Evolutionary conservation across 805 yeast genomes (phyloP), one percentile per base, ranked within the genome.

Genomic region (Yarrowia bubula): DNA sequence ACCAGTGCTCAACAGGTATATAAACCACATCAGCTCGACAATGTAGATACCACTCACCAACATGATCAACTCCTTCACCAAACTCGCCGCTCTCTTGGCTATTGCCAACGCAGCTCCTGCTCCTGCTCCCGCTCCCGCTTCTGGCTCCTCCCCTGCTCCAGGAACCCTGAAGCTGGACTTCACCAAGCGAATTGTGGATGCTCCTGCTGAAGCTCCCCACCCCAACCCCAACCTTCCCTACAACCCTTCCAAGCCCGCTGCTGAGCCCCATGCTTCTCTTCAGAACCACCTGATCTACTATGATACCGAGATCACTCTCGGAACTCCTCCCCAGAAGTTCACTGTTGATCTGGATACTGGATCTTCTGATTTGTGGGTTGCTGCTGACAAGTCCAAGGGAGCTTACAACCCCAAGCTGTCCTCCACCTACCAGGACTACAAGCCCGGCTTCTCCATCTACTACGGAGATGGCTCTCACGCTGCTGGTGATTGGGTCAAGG

Each of bases 321-420:
- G 93, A 8, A 82, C 90, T 0, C 81, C 86, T 1, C 71, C 78
- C 0, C 87, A 86, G 70, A 73, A 77, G 14, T 76, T 87, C 4
- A 77, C 77, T 2, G 84, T 86, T 4, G 73, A 85, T 51, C 72
- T 87, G 14, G 92, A 87, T 70, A 87, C 91, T 1, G 92, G 91
- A 2, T 86, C 90, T 0, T 81, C 88, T 0, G 91, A 87, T 72
- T 72, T 86, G 47, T 86, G 89, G 88, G 83, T 86, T 32, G 38
- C 67, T 2, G 62, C 65, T 32, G 28, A 51, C 13, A 63, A 44
- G 9, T 9, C 39, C 9, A 14, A 11, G 31, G 55, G 67, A 8
- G 15, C 46, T 14, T 66, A 51, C 42, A 28, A 65, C 39, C 50
- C 68, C 28, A 22, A 38, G n/a, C 35, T 31, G 13, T 71, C 74